Percentiles rank a stretch among this genome's conserved stretches.
These are phyloP conservation scores for Pestalotiopsis sp. DNA, from an alignment of 2,329 filamentous ascomycete genomes.

Conservation along the genomic window DNA sequence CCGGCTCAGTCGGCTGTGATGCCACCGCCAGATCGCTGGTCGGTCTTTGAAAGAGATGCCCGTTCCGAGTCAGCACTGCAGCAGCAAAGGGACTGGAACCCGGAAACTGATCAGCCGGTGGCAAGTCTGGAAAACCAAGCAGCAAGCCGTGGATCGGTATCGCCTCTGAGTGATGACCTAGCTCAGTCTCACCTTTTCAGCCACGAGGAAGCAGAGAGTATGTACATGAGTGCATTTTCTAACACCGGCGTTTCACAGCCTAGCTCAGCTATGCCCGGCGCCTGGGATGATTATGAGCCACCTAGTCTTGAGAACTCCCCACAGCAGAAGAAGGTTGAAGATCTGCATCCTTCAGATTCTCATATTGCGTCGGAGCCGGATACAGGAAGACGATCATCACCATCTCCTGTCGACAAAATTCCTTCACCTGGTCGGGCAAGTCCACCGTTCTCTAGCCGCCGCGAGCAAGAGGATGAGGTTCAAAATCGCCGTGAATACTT, in stretches of 20 bases:
- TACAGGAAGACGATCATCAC: neutral
- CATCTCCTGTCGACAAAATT: neutral
- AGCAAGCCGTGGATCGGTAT: constrained; percentile 27
- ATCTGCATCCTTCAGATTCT: neutral
- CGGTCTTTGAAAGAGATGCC: constrained; percentile 29
- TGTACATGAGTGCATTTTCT: constrained; percentile 80
- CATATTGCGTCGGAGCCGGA: neutral
- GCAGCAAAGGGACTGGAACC: constrained; percentile 21
- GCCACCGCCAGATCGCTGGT: constrained; percentile 33
- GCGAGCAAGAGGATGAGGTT: neutral
- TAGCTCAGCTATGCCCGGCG: constrained; percentile 48
- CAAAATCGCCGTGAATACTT: neutral
- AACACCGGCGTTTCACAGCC: constrained; percentile 37
- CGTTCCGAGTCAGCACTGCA: constrained; percentile 39
- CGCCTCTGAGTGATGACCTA: constrained; percentile 45
- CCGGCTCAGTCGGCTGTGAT: constrained; percentile 35
- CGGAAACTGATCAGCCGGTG: neutral
- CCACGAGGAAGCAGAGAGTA: constrained; percentile 80
- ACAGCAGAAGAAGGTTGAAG: constrained; percentile 14
- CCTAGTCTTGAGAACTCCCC: constrained; percentile 21
- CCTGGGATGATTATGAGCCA: constrained; percentile 49
- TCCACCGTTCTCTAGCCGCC: neutral
- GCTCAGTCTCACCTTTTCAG: constrained; percentile 71
- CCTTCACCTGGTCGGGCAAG: neutral
- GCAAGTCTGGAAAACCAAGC: constrained; percentile 15